Conservation (phyloP, 1,284 basidiomycete genomes). For the Cutaneotrichosporon sp. region DNA sequence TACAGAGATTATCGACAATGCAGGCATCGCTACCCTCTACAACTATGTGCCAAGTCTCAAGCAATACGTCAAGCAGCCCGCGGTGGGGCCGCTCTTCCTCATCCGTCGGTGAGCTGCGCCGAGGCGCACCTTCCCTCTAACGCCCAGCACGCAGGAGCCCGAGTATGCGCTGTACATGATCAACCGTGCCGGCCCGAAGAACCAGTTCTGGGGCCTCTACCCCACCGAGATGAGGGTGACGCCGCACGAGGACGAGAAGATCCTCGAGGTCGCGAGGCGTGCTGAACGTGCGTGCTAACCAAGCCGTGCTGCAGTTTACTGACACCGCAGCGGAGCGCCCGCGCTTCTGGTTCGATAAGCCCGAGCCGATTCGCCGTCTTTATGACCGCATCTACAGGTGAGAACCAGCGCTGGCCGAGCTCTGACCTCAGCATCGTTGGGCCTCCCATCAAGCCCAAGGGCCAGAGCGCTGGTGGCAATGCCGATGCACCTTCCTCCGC, state of each 20-base stretch:
- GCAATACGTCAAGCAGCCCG: background rate
- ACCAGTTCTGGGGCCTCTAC: slow-evolving; percentile 40
- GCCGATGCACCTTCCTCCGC: background rate
- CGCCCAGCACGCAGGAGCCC: slow-evolving; percentile 37
- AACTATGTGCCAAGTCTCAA: background rate
- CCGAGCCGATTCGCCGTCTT: background rate
- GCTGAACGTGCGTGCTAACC: slow-evolving; percentile 41
- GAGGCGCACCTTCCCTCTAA: background rate
- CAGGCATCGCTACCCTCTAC: background rate
- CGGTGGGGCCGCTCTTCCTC: slow-evolving; percentile 46
- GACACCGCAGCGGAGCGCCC: background rate
- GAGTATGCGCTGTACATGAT: slow-evolving; percentile 49
- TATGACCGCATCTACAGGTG: background rate
- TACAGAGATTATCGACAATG: slow-evolving; percentile 40
- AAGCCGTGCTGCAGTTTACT: background rate
- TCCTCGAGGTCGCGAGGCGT: slow-evolving; percentile 45
- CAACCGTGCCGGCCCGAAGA: slow-evolving; percentile 45
- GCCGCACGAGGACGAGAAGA: slow-evolving; percentile 18
- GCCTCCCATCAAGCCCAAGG: background rate
- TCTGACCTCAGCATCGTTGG: background rate
- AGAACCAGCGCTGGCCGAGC: background rate
- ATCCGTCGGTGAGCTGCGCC: slow-evolving; percentile 37
- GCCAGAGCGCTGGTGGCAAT: background rate
- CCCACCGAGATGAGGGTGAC: slow-evolving; percentile 48
- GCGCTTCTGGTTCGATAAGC: background rate